Conservation (phyloP, 129 eudicot genomes). For the Cynara cardunculus region DNA sequence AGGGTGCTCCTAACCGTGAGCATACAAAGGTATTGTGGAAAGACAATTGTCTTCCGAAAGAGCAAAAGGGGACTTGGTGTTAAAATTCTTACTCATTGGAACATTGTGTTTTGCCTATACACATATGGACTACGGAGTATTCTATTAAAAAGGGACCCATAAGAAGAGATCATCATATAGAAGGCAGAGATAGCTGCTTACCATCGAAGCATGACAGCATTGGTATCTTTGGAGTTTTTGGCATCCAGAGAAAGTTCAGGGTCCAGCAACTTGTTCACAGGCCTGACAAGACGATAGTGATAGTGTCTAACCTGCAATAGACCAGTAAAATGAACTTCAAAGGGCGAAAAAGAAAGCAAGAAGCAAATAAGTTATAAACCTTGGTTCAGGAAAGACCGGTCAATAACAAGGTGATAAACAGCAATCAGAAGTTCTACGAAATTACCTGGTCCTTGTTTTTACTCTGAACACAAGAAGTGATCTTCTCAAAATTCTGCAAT, state of each 20-base stretch:
- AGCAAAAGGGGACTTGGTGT: no score
- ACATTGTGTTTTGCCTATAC: slow-evolving; percentile 39
- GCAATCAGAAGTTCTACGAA: neutral
- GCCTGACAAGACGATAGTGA: slow-evolving; percentile 88
- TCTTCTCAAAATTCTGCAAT: slow-evolving; percentile 87
- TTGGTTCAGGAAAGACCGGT: neutral
- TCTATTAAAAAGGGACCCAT: no score
- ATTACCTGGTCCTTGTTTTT: slow-evolving; percentile 91
- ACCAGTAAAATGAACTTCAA: neutral
- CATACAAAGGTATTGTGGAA: no score
- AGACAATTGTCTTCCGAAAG: no score
- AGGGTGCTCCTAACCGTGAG: no score
- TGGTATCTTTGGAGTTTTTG: slow-evolving; percentile 79
- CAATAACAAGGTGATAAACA: neutral
- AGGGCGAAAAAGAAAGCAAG: neutral
- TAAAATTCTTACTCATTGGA: no score
- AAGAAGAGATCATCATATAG: neutral
- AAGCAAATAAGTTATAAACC: neutral
- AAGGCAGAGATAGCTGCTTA: slow-evolving; percentile 20
- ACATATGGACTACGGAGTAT: no score
- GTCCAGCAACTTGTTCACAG: slow-evolving; percentile 91
- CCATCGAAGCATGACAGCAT: slow-evolving; percentile 97
- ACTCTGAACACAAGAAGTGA: slow-evolving; percentile 80
- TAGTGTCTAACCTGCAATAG: slow-evolving; percentile 76
- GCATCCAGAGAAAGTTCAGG: slow-evolving; percentile 89